These are phyloP conservation scores for Lolium multiflorum DNA, from an alignment of 176 grass and related monocot genomes.

Conservation along the genomic window DNA sequence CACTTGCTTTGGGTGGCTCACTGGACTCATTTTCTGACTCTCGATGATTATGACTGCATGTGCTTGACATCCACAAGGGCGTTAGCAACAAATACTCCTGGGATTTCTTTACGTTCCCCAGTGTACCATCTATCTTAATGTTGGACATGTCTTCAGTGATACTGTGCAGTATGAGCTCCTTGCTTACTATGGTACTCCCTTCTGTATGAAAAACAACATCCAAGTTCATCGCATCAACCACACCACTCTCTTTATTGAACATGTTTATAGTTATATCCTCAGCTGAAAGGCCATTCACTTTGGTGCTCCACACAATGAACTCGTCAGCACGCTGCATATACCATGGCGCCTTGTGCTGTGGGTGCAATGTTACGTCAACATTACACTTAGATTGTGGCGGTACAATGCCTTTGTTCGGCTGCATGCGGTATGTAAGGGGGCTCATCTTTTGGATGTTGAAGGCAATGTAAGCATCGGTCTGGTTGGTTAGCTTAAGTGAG, in stretches of 20 bases:
- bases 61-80: no score
- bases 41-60: no score
- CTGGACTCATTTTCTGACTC: no score
- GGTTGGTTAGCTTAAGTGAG: neutral
- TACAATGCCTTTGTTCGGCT: neutral
- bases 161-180: neutral
- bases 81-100: no score
- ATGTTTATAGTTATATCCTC: neutral
- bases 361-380: neutral
- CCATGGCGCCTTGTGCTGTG: neutral
- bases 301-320: neutral
- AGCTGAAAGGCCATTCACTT: neutral
- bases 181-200: neutral
- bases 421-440: neutral
- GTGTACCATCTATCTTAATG: no score
- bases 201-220: neutral
- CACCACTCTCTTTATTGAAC: neutral
- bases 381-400: neutral
- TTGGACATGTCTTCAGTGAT: no score
- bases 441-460: neutral
- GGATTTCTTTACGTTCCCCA: no score
- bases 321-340: neutral
- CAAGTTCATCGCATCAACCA: neutral
- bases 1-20: no score
- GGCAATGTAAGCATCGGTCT: neutral